Conservation (phyloP, 1,139 yeast genomes). For the Debaryomyces nepalensis region DNA sequence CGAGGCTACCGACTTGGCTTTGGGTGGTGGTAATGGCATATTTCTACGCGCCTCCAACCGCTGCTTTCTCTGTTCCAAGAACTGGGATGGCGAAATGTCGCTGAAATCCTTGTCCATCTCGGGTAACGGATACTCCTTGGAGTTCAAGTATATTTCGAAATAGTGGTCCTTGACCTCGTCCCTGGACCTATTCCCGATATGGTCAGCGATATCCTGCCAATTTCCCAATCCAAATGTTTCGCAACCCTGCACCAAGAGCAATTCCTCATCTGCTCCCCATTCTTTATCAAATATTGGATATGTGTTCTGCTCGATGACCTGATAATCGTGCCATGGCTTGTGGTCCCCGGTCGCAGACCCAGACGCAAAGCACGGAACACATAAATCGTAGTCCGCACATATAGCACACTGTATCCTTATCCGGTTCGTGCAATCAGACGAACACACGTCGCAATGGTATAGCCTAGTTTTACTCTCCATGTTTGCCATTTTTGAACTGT, state of each 20-base stretch:
- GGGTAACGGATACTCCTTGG: slow-evolving; percentile 78
- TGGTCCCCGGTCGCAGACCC: slow-evolving; percentile 84
- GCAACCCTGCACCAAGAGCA: slow-evolving; percentile 85
- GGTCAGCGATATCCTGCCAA: slow-evolving; percentile 97
- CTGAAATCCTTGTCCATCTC: slow-evolving; percentile 74
- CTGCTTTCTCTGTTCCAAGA: slow-evolving; percentile 67
- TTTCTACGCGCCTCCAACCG: slow-evolving; percentile 73
- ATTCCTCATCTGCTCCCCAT: slow-evolving; percentile 99
- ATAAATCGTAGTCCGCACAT: slow-evolving; percentile 90
- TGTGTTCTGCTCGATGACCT: slow-evolving; percentile 90
- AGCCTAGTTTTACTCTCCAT: slow-evolving; percentile 47
- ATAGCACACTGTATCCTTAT: slow-evolving; percentile 91
- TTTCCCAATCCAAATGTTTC: slow-evolving; percentile 92
- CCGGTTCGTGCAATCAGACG: slow-evolving; percentile 90
- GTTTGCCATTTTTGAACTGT: not conserved
- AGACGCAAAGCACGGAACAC: slow-evolving; percentile 94
- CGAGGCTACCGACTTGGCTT: slow-evolving; percentile 85
- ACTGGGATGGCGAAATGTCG: slow-evolving; percentile 66
- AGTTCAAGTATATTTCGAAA: slow-evolving; percentile 66
- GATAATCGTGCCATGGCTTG: slow-evolving; percentile 92
- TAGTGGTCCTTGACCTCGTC: slow-evolving; percentile 92
- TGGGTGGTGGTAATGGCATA: slow-evolving; percentile 74
- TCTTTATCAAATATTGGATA: slow-evolving; percentile 88
- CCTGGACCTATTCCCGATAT: slow-evolving; percentile 87
- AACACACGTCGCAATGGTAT: slow-evolving; percentile 94